Base-by-base conservation (phyloP, 192 early-diverging fungal species). In the Chytriomyces sp. region DNA sequence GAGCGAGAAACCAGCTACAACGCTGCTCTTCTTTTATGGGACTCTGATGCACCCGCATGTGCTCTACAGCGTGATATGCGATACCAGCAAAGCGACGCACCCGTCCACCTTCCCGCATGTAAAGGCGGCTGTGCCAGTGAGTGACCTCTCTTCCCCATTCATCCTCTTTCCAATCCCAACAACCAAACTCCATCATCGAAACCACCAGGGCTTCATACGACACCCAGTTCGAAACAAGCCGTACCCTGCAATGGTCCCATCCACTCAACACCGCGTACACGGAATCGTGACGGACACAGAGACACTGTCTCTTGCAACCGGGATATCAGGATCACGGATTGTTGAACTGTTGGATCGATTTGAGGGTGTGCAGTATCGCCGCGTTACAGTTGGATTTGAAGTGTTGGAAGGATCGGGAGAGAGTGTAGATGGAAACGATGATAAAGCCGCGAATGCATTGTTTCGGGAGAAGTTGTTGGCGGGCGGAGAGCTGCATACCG, bases 41-140 rank as follows among this genome's bases (percentile, higher is more conserved):
- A 75, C 48, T 28, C 49, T 75, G 2, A 75, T 75, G 73, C 73
- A 75, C 60, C 61, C 64, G 16, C 62, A 64, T 53, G 73, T 75
- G 9, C 48, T 75, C 1, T 75, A 20, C 49, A 50, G n/a, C 13
- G 73, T 66, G 6, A 6, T 75, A 6, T 16, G 20, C 7, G 23
- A 35, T 6, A 18, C 20, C 60, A 64, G 10, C 10, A 64, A 24
- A 5, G 28, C 28, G 26, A 28, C 66, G 28, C 45, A 46, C 6
- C 66, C 43, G 4, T 67, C 66, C 13, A 23, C 28, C 10, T 46
- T 67, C 26, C 43, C 11, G 0, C 9, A 67, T 67, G 9, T 44
- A 45, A n/a, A 35, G 35, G 35, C 35, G 35, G 35, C 35, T 3
- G 35, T 35, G 35, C 35, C 35, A 1, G 35, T 35, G 35, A 35